Evolutionary conservation across 257 asterid genomes (phyloP), one percentile per base, ranked within the genome.

Genomic region (Fraxinus quadrangulata): DNA sequence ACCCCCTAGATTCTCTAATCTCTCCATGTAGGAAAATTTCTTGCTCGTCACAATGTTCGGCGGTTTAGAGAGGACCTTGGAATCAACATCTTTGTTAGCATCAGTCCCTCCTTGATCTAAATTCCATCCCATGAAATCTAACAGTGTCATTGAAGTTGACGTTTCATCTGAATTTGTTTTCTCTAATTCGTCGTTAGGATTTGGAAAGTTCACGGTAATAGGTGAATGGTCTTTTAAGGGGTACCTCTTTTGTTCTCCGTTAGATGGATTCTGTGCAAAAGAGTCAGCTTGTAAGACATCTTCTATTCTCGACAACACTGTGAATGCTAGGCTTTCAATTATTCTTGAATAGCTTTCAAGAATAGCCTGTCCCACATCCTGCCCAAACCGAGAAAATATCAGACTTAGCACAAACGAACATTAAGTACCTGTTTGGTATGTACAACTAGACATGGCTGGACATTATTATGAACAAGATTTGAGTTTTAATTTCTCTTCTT

Each of bases 321-420:
- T 94, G 80, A 79, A 91, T 45, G 97, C 99, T 72, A 91, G 74
- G 70, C 94, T 94, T 77, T 94, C 98, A 45, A 94, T 83, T 56
- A 91, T 89, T 86, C 98, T 88, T 39, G 98, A 94, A 80, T 94
- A 94, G 90, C 99, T 94, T 79, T 94, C 99, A 28, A 92, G 83
- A 63, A 94, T 78, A 9, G 97, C 96, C 0, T 90, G 99, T 67
- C 99, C 99, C 73, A 94, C 94, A 76, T 94, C 99, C 99, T 94
- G 82, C 21, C 21, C 70, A 66, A 37, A 80, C 68, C 74, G 78
- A 80, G 39, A 65, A 81, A 34, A 70, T 1, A n/a, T 24, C 7
- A 31, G 12, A 11, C 47, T 63, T 26, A 26, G 33, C 34, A 23
- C 26, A 63, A 23, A 63, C 24, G 69, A 63, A 63, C 34, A 26